Evolutionary conservation across 1,284 basidiomycete genomes (phyloP), one percentile per base, ranked within the genome.

Genomic region (Sphaerobolus stellatus): DNA sequence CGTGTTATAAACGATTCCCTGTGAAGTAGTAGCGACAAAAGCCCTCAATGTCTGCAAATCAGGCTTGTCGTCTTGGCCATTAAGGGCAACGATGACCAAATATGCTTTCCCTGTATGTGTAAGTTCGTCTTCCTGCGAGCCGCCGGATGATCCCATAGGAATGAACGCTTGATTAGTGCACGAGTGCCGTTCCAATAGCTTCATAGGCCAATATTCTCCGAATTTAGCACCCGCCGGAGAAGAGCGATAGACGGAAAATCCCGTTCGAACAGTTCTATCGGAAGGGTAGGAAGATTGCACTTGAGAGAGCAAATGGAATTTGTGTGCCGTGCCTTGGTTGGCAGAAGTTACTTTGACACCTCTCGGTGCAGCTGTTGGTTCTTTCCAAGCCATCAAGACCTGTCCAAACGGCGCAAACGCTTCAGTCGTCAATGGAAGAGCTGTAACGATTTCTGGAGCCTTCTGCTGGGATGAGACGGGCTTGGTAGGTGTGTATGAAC

Each of bases 81-180:
- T 92, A 62, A 86, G 70, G 16, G 90, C 90, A 1, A 93, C 94
- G 28, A 94, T 83, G 18, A 95, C 90, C 46, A 97, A 72, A 67
- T 94, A 95, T 30, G 74, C 71, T 34, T 72, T 70, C 1, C 81
- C 82, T 7, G 80, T 73, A 34, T 80, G 75, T 2, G 61, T 63
- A 34, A 86, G 68, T 3, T 76, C 76, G 60, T 84, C 77, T 22
- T 71, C 67, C 8, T 62, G 54, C 56, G 62, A 58, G 20, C 73
- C 75, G 20, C 73, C 73, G 22, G 65, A 66, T 25, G 65, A 67
- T 1, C 90, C 88, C 84, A 96, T 89, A 1, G 94, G 94, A 55
- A 96, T 81, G 69, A 97, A 97, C 4, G 88, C 84, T 68, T 94
- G 92, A 60, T 87, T 93, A 4, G 90, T 94, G 65, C 76, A 83